Evolutionary conservation across 139 green algal genomes (phyloP).

Genomic region (Asterochloris erici): DNA sequence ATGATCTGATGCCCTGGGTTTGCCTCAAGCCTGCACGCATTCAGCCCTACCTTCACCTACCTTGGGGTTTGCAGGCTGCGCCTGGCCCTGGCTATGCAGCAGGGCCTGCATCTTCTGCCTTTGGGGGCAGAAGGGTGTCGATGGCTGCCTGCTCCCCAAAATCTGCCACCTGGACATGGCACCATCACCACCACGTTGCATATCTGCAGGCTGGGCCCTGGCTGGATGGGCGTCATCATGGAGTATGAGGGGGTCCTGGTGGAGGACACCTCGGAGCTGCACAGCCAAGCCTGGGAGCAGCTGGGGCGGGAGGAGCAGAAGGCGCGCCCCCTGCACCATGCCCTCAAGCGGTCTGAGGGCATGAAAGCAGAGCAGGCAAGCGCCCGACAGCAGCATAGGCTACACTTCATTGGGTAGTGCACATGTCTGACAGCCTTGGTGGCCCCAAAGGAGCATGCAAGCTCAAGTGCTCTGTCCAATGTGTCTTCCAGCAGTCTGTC

Average conservation of each 20-base stretch:
- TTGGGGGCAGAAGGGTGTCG: neutral
- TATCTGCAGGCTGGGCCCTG: conserved; percentile 52
- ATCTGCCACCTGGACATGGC: too few species aligned
- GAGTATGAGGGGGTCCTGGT: conserved; percentile 85
- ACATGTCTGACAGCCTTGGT: neutral
- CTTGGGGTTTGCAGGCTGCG: neutral
- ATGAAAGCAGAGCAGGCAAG: conserved; percentile 88
- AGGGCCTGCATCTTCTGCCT: neutral
- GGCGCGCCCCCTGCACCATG: conserved; percentile 60
- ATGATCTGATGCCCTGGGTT: too few species aligned
- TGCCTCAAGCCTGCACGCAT: too few species aligned
- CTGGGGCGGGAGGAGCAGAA: conserved; percentile 82
- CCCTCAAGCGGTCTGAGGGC: conserved; percentile 63
- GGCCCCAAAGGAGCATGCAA: neutral
- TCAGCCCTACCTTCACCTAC: too few species aligned
- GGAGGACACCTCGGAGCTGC: conserved; percentile 48
- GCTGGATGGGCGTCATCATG: conserved; percentile 88
- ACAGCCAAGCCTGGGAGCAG: conserved; percentile 68
- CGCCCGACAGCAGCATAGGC: neutral
- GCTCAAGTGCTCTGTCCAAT: too few species aligned
- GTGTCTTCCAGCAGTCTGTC: too few species aligned
- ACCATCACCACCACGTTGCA: too few species aligned
- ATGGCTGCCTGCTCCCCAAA: conserved; percentile 46
- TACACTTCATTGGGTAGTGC: neutral
- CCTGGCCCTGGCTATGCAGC: neutral